Conservation (phyloP, 2,329 filamentous ascomycete species). For the Metarhizium album region DNA sequence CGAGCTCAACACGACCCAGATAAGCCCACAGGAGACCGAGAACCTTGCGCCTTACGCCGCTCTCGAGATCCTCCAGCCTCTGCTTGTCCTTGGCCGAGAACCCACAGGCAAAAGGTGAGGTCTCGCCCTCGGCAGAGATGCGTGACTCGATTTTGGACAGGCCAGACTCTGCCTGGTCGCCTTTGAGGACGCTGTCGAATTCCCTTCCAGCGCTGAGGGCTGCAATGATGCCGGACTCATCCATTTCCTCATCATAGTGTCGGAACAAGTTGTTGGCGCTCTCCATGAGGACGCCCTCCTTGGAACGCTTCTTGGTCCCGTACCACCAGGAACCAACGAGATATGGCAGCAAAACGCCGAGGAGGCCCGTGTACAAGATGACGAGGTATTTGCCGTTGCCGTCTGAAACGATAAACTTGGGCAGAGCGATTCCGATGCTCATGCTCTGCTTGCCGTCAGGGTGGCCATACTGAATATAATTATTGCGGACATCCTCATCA, state of each 20-base stretch:
- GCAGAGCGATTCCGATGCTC: slow-evolving; percentile 93
- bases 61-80: slow-evolving; percentile 70
- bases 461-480: slow-evolving; percentile 91
- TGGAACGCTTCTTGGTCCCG: slow-evolving; percentile 83
- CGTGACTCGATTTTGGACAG: slow-evolving; percentile 76
- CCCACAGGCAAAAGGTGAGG: slow-evolving; percentile 39
- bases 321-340: slow-evolving; percentile 98
- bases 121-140: slow-evolving; percentile 53
- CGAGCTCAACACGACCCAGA: slow-evolving; percentile 75
- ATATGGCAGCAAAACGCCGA: slow-evolving; percentile 86
- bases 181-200: slow-evolving; percentile 65
- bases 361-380: slow-evolving; percentile 74
- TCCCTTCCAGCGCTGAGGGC: slow-evolving; percentile 81
- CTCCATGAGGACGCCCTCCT: slow-evolving; percentile 85
- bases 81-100: slow-evolving; percentile 65
- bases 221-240: slow-evolving; percentile 67
- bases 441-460: slow-evolving; percentile 97
- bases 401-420: slow-evolving; percentile 83
- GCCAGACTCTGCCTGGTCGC: slow-evolving; percentile 68
- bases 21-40: slow-evolving; percentile 92
- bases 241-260: slow-evolving; percentile 78
- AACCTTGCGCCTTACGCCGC: slow-evolving; percentile 71
- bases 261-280: slow-evolving; percentile 92
- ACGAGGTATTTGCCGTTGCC: slow-evolving; percentile 94
- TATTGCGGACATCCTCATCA: slow-evolving; percentile 93